These are phyloP conservation scores for Russula virescens DNA, from an alignment of 768 basidiomycete genomes.

Conservation along the genomic window DNA sequence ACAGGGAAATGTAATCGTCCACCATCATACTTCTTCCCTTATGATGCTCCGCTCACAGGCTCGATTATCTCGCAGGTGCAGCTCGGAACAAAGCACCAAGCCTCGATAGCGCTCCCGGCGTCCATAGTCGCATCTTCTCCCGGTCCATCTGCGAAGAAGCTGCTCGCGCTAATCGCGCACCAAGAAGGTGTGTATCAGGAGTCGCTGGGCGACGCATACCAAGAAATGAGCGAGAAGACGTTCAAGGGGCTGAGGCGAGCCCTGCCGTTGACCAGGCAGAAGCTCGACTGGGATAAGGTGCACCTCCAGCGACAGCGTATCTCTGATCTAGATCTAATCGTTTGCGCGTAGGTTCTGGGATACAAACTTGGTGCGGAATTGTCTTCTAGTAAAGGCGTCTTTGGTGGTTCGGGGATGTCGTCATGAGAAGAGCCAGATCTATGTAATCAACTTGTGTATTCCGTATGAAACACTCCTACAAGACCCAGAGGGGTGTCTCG, in stretches of 20 bases:
- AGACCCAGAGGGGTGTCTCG: not conserved
- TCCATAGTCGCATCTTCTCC: constrained; percentile 50
- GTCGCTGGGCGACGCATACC: constrained; percentile 75
- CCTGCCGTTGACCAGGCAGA: constrained; percentile 86
- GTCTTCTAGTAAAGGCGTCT: constrained; percentile 56
- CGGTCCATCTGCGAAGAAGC: constrained; percentile 53
- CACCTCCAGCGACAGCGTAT: not conserved
- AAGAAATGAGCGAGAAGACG: constrained; percentile 86
- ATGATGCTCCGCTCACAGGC: not conserved
- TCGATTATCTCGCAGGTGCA: constrained; percentile 59
- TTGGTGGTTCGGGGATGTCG: constrained; percentile 33
- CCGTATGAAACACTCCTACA: not conserved
- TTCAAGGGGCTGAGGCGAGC: constrained; percentile 90
- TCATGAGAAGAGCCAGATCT: constrained; percentile 18
- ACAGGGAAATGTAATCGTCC: constrained; percentile 77
- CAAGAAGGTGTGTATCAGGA: constrained; percentile 79
- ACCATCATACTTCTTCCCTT: not conserved
- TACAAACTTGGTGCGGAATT: constrained; percentile 77
- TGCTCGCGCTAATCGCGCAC: constrained; percentile 73
- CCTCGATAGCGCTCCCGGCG: constrained; percentile 59
- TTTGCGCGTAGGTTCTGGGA: constrained; percentile 40
- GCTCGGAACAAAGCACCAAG: constrained; percentile 66
- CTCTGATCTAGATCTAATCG: constrained; percentile 3
- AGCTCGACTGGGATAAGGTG: constrained; percentile 95
- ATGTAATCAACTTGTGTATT: constrained; percentile 9